A percentile compares a stretch with the other conserved stretches of the same genome.
phyloP scores from a whole-genome alignment of 176 grass and related monocot species.

The Carex pumila region DNA sequence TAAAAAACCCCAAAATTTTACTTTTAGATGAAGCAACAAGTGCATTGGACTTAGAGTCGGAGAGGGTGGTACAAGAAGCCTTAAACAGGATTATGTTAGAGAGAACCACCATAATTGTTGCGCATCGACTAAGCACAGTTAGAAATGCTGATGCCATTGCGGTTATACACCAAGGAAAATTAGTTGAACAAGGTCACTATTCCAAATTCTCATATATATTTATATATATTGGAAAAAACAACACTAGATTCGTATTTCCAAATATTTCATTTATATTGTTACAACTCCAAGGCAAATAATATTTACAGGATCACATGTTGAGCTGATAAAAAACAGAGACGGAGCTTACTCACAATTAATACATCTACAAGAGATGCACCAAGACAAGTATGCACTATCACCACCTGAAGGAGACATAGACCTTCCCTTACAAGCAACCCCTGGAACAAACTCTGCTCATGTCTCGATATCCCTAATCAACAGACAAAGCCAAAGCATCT shows the following conservation, averaged over 20 bases:
- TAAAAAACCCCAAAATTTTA: slow-evolving; percentile 78
- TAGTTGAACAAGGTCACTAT: slow-evolving; percentile 75
- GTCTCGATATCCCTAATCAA: slow-evolving; percentile 25
- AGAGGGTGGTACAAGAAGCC: slow-evolving; percentile 76
- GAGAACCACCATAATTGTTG: slow-evolving; percentile 80
- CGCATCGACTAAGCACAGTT: slow-evolving; percentile 77
- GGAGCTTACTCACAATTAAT: slow-evolving; percentile 77
- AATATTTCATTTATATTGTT: not conserved
- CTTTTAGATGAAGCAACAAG: slow-evolving; percentile 94
- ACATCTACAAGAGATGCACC: slow-evolving; percentile 47
- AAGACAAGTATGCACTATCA: slow-evolving; percentile 20
- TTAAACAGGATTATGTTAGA: slow-evolving; percentile 68
- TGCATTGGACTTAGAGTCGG: slow-evolving; percentile 76
- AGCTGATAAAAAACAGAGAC: slow-evolving; percentile 45
- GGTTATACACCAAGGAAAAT: slow-evolving; percentile 70
- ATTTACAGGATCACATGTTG: slow-evolving; percentile 51
- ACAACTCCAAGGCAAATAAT: slow-evolving; percentile 2
- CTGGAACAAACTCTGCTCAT: slow-evolving; percentile 20
- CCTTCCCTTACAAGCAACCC: slow-evolving; percentile 15
- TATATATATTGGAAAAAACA: not conserved
- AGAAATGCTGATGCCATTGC: slow-evolving; percentile 76
- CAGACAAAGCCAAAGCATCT: slow-evolving; percentile 33
- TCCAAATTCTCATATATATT: not conserved
- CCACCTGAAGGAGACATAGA: slow-evolving; percentile 17
- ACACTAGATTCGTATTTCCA: not conserved